phyloP scores from a whole-genome alignment of 306 rosid genomes.

The Vigna trinervia region DNA sequence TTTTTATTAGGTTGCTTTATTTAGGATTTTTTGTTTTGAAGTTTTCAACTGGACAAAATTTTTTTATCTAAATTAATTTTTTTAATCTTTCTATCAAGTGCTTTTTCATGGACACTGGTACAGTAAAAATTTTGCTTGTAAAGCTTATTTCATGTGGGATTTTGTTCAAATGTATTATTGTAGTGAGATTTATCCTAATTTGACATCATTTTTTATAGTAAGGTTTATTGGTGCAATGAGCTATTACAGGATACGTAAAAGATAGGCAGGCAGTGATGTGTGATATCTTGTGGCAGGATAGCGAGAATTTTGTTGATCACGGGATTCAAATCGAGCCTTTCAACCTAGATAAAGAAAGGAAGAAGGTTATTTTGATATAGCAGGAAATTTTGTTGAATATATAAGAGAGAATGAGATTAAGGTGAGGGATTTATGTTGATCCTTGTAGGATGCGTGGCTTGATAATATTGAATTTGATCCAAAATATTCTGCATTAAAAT shows the following conservation, averaged over 20 bases:
- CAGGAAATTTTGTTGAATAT: slow-evolving; percentile 86
- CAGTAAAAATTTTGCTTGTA: no score
- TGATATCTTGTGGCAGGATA: slow-evolving; percentile 63
- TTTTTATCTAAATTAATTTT: no score
- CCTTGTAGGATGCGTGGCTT: slow-evolving; percentile 88
- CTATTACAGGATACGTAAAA: slow-evolving; percentile 48
- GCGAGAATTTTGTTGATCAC: slow-evolving; percentile 70
- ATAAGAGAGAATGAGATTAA: slow-evolving; percentile 65
- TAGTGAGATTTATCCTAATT: no score
- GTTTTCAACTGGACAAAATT: no score
- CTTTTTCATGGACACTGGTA: no score
- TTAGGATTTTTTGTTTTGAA: no score
- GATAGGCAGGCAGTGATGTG: slow-evolving; percentile 56
- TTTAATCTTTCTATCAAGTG: no score
- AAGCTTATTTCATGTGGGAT: no score
- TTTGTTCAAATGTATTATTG: no score
- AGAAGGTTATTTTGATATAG: slow-evolving; percentile 87
- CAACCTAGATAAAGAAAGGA: slow-evolving; percentile 90
- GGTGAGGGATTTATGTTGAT: slow-evolving; percentile 43
- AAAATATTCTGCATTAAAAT: slow-evolving; percentile 61
- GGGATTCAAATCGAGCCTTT: slow-evolving; percentile 94
- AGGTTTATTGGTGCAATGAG: slow-evolving; percentile 2
- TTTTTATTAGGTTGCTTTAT: no score
- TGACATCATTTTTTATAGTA: no score
- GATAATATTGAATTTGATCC: slow-evolving; percentile 81